Conservation (phyloP, 768 basidiomycete species). For the Baorangia bicolor region DNA sequence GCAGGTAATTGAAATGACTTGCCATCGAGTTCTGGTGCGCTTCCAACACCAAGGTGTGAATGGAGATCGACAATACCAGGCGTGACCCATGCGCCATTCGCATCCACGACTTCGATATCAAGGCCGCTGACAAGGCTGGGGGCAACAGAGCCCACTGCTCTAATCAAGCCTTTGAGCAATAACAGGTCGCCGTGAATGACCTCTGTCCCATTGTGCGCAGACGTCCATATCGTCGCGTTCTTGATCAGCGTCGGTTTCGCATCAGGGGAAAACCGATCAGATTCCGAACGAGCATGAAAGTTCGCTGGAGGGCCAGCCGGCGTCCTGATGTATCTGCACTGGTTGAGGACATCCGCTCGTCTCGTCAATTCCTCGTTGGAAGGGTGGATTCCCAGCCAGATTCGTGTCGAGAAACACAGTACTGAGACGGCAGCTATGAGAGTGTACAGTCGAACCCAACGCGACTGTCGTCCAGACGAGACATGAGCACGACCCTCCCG, state of each 20-base stretch:
- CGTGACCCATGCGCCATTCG: conserved; percentile 72
- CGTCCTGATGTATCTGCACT: conserved; percentile 43
- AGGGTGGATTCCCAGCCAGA: background rate
- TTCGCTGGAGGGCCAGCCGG: conserved; percentile 44
- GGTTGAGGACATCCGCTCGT: conserved; percentile 33
- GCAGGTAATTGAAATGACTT: background rate
- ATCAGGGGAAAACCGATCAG: conserved; percentile 65
- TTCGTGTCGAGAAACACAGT: conserved; percentile 2
- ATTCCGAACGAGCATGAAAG: conserved; percentile 50
- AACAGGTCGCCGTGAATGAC: conserved; percentile 66
- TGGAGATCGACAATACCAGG: conserved; percentile 63
- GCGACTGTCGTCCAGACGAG: background rate
- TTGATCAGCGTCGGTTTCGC: conserved; percentile 63
- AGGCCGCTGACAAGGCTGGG: conserved; percentile 16
- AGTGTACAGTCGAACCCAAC: conserved; percentile 10
- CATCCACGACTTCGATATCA: conserved; percentile 51
- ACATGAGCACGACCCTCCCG: background rate
- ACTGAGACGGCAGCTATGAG: conserved; percentile 2
- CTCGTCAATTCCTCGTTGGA: conserved; percentile 8
- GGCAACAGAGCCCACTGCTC: conserved; percentile 51
- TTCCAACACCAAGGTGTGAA: conserved; percentile 45
- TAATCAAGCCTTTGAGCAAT: conserved; percentile 67
- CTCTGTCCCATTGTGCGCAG: conserved; percentile 62
- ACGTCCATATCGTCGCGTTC: conserved; percentile 87
- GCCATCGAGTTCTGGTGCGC: conserved; percentile 35